phyloP scores from a whole-genome alignment of 352 stramenopile species.

The Pythium dissotocum region DNA sequence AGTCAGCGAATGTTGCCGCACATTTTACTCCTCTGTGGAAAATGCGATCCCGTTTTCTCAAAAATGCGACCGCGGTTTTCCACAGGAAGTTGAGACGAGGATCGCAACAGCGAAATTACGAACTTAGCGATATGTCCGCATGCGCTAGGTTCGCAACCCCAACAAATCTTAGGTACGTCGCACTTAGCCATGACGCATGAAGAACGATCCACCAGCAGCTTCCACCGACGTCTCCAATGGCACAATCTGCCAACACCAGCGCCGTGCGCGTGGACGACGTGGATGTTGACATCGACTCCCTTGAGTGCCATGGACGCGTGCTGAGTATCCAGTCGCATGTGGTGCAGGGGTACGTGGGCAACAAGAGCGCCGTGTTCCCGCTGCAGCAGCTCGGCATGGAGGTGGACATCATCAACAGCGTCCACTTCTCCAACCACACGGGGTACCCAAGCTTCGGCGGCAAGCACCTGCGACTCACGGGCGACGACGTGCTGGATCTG shows the following conservation, averaged over 20 bases:
- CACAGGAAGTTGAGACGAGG: neutral
- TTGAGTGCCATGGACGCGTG: constrained; percentile 56
- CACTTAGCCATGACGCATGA: neutral
- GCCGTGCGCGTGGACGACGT: constrained; percentile 6
- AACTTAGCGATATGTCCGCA: no score
- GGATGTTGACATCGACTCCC: constrained; percentile 9
- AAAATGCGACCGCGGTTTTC: neutral
- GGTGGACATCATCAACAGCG: constrained; percentile 87
- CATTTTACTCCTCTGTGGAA: no score
- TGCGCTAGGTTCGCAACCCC: neutral
- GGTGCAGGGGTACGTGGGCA: constrained; percentile 86
- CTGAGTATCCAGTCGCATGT: constrained; percentile 90
- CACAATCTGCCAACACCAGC: neutral
- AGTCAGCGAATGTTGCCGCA: neutral
- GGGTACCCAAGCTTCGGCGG: constrained; percentile 77
- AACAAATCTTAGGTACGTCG: neutral
- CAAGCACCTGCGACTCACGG: constrained; percentile 59
- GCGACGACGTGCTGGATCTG: constrained; percentile 76
- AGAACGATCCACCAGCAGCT: neutral
- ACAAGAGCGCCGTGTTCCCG: constrained; percentile 86
- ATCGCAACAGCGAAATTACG: no score
- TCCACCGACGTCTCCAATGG: neutral
- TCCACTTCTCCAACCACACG: constrained; percentile 89
- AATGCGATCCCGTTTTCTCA: neutral
- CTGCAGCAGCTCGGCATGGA: constrained; percentile 85